phyloP scores from a whole-genome alignment of 139 green algal genomes.

The Chlorella sp. region DNA sequence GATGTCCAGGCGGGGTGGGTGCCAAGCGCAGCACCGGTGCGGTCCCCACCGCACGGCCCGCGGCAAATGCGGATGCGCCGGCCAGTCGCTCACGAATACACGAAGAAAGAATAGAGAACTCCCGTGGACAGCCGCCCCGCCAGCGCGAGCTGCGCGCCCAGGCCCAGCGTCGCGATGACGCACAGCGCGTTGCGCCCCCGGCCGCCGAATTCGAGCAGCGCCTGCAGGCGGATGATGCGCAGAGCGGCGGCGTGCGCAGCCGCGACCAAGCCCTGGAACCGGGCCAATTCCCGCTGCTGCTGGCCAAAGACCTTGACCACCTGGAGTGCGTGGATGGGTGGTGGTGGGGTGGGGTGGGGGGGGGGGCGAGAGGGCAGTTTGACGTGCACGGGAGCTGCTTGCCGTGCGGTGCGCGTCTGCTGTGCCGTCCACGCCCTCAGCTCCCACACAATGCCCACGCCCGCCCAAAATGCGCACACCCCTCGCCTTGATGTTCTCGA shows the following conservation, averaged over 20 bases:
- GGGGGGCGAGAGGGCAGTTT: no score
- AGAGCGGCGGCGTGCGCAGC: neutral
- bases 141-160: slow-evolving; percentile 37
- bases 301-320: slow-evolving; percentile 35
- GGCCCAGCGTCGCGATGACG: slow-evolving; percentile 31
- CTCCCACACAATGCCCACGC: no score
- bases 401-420: no score
- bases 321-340: no score
- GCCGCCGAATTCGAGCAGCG: slow-evolving; percentile 34
- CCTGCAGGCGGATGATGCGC: slow-evolving; percentile 16
- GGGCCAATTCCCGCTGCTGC: slow-evolving; percentile 19
- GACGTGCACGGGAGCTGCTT: no score
- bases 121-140: slow-evolving; percentile 18
- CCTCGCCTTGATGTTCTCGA: slow-evolving; percentile 42
- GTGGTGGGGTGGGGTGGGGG: no score
- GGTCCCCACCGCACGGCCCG: no score
- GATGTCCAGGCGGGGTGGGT: neutral
- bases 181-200: slow-evolving; percentile 41
- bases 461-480: no score
- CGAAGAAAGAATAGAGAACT: slow-evolving; percentile 40
- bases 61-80: neutral
- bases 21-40: neutral
- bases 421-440: no score
- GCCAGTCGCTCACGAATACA: slow-evolving; percentile 25
- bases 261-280: slow-evolving; percentile 30